Evolutionary conservation across 371 early-diverging fungal genomes (phyloP).

Genomic region (Thermomucor indicae-seudaticae): DNA sequence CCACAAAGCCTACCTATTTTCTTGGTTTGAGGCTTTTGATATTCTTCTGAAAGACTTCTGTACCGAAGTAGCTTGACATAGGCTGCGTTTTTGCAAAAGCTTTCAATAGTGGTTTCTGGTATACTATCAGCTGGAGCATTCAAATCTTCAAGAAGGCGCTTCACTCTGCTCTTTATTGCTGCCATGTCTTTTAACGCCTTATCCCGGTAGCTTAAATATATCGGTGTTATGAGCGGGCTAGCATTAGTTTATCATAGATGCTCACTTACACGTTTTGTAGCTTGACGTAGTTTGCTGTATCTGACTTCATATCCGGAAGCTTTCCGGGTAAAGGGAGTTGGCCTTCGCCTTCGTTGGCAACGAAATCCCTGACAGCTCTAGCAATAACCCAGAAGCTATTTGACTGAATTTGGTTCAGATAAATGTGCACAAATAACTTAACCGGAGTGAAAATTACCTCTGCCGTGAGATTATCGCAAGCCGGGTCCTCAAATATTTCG

Average conservation of each 20-base stretch:
- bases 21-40: slow-evolving; percentile 32
- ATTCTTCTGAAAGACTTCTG: slow-evolving; percentile 54
- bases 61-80: slow-evolving; percentile 65
- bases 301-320: slow-evolving; percentile 96
- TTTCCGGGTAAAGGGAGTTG: slow-evolving; percentile 81
- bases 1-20: slow-evolving; percentile 41
- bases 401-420: slow-evolving; percentile 39
- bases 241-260: too few relatives aligned
- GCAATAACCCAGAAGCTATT: slow-evolving; percentile 84
- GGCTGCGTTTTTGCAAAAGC: slow-evolving; percentile 83
- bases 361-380: slow-evolving; percentile 75
- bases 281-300: slow-evolving; percentile 78
- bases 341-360: slow-evolving; percentile 67
- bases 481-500: slow-evolving; percentile 48
- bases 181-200: slow-evolving; percentile 75
- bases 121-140: slow-evolving; percentile 52
- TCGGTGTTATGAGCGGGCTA: neutral
- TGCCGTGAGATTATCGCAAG: slow-evolving; percentile 41
- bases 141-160: slow-evolving; percentile 41
- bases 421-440: neutral
- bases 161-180: slow-evolving; percentile 51
- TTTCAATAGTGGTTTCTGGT: slow-evolving; percentile 64
- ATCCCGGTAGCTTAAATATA: slow-evolving; percentile 61
- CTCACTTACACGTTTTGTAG: slow-evolving; percentile 74
- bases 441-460: slow-evolving; percentile 33